phyloP scores from a whole-genome alignment of 169 alveolate genomes.

The Amoebophrya sp. region DNA sequence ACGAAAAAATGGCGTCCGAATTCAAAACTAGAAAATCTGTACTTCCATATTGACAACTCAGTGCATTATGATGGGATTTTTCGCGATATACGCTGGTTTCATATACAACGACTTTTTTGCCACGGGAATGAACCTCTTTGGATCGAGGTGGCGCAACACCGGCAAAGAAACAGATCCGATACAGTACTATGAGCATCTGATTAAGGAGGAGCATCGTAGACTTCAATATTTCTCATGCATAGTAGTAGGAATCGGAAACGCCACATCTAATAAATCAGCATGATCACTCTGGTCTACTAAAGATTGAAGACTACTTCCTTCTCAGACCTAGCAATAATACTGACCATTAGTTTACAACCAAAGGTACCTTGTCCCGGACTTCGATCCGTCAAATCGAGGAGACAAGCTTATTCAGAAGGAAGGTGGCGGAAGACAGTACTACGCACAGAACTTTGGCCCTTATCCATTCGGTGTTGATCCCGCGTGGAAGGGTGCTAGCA shows the following conservation, averaged over 20 bases:
- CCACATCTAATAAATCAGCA: too few relatives aligned
- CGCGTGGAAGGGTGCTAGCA: slow-evolving; percentile 93
- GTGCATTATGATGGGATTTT: slow-evolving; percentile 26
- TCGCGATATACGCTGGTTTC: slow-evolving; percentile 45
- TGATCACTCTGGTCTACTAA: too few relatives aligned
- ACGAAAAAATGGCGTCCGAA: slow-evolving; percentile 82
- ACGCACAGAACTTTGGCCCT: slow-evolving; percentile 54
- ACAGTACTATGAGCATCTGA: neutral
- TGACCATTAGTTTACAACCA: slow-evolving; percentile 93
- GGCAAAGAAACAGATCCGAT: slow-evolving; percentile 57
- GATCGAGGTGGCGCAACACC: slow-evolving; percentile 65
- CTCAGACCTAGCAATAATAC: too few relatives aligned
- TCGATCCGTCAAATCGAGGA: neutral
- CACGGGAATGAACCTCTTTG: slow-evolving; percentile 83
- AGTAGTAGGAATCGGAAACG: too few relatives aligned
- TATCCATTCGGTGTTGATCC: slow-evolving; percentile 96
- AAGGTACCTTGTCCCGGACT: slow-evolving; percentile 3
- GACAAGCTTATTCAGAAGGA: neutral
- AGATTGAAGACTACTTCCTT: too few relatives aligned
- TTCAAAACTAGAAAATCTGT: slow-evolving; percentile 83
- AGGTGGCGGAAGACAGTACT: neutral
- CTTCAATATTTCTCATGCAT: too few relatives aligned
- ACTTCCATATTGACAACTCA: slow-evolving; percentile 1
- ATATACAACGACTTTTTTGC: slow-evolving; percentile 96
- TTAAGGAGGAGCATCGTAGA: too few relatives aligned